A percentile compares a stretch with the other conserved stretches of the same genome.
These are phyloP conservation scores for Fusarium albidum DNA, from an alignment of 2,329 filamentous ascomycete species.

Conservation along the genomic window DNA sequence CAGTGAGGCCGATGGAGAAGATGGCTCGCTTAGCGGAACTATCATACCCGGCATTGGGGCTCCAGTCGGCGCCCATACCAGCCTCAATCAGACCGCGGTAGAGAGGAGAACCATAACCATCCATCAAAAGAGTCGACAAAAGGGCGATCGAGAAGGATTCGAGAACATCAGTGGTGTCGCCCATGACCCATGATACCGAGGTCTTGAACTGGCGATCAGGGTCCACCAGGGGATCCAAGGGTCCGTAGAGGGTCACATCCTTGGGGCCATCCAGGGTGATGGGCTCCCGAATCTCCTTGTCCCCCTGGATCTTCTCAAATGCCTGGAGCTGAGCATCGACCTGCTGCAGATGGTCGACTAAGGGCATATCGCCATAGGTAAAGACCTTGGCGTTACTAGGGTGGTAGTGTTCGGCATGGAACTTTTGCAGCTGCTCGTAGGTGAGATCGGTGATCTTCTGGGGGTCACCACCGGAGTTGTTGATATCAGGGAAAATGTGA, in stretches of 20 bases:
- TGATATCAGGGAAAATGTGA: slow-evolving; percentile 89
- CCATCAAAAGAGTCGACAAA: slow-evolving; percentile 83
- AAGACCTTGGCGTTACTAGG: slow-evolving; percentile 97
- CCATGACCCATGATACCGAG: slow-evolving; percentile 90
- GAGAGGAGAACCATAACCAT: slow-evolving; percentile 93
- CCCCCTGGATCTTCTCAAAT: slow-evolving; percentile 75
- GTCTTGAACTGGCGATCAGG: slow-evolving; percentile 91
- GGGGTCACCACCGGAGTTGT: slow-evolving; percentile 97
- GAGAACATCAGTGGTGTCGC: slow-evolving; percentile 80
- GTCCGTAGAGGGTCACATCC: slow-evolving; percentile 77
- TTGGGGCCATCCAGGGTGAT: slow-evolving; percentile 75
- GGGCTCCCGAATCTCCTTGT: slow-evolving; percentile 79
- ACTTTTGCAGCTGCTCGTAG: slow-evolving; percentile 86
- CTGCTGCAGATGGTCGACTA: slow-evolving; percentile 81
- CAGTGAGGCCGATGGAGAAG: slow-evolving; percentile 90
- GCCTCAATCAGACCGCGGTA: slow-evolving; percentile 90
- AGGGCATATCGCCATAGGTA: slow-evolving; percentile 92
- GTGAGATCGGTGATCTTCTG: slow-evolving; percentile 96
- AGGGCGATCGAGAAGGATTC: slow-evolving; percentile 90
- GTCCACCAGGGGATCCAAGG: slow-evolving; percentile 86
- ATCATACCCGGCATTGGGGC: slow-evolving; percentile 93
- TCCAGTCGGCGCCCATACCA: slow-evolving; percentile 91
- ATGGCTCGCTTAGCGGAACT: slow-evolving; percentile 78
- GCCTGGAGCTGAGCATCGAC: slow-evolving; percentile 76
- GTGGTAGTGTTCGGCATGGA: slow-evolving; percentile 94